Evolutionary conservation across 2,329 filamentous ascomycete genomes (phyloP), one percentile per base, ranked within the genome.

Genomic region (Nothophoma quercina): DNA sequence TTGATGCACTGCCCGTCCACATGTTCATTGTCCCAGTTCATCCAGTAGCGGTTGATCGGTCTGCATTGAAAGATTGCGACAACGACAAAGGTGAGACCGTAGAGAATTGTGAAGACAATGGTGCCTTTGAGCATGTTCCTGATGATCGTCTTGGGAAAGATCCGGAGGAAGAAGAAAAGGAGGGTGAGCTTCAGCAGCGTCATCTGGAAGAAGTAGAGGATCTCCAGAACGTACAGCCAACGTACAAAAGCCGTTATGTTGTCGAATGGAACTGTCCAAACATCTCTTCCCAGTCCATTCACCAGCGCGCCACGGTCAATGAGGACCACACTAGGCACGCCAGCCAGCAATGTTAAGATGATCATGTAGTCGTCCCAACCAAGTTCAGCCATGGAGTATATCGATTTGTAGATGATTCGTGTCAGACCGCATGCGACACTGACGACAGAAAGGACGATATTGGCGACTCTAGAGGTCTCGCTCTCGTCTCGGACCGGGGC

Each of bases 251-350:
- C 63, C 22, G 76, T 79, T 36, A 85, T 75, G 13, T 74, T 59
- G 0, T 72, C 63, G 0, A 72, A 65, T 0, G 70, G 53, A 4
- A 84, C 54, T 0, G 79, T 81, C 81, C 81, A 84, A 13, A 83
- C 72, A 39, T 85, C 82, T 15, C 64, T 73, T 6, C 82, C 81
- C 7, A 83, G 67, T 1, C 82, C 82, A n/a, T 64, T 64, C 1
- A 51, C 44, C 7, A 64, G 21, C 12, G 56, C 38, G 7, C 45
- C 60, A 13, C 49, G 46, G 25, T 67, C 64, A 32, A 60, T 67
- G n/a, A 72, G 51, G 21, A 70, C 40, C 8, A 68, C 63, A 12
- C 59, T 60, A 3, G 69, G 68, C 15, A 67, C 55, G 19, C 67
- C 63, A 12, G 50, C 41, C 10, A 70, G 12, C 10, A 69, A 28